Evolutionary conservation across 768 basidiomycete species (phyloP).

Genomic region (Boletus reticuloceps): DNA sequence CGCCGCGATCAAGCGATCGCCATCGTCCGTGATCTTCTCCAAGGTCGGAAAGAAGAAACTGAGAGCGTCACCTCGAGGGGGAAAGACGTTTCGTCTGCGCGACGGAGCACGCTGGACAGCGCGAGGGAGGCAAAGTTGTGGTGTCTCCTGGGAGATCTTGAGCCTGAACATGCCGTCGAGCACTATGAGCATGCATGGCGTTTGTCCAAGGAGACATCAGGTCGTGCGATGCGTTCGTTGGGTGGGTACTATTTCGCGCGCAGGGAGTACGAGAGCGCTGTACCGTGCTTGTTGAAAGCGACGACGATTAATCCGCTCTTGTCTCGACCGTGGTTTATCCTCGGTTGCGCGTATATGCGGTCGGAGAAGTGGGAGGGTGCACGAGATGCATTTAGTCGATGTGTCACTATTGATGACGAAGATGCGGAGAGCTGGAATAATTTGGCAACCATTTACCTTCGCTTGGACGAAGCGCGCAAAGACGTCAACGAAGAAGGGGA

Average conservation of each 20-base stretch:
- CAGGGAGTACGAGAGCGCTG: constrained; percentile 60
- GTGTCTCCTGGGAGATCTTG: constrained; percentile 94
- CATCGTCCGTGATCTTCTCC: constrained; percentile 83
- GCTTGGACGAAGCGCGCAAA: constrained; percentile 53
- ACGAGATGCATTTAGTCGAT: constrained; percentile 77
- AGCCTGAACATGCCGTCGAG: constrained; percentile 61
- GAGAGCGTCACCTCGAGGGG: constrained; percentile 65
- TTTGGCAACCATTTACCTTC: constrained; percentile 89
- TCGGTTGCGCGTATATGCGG: constrained; percentile 90
- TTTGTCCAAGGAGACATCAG: constrained; percentile 76
- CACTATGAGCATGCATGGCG: constrained; percentile 87
- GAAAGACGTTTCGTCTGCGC: constrained; percentile 45
- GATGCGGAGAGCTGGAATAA: constrained; percentile 99
- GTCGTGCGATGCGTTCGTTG: constrained; percentile 87
- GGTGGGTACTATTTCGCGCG: constrained; percentile 80
- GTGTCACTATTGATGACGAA: constrained; percentile 90
- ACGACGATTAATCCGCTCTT: constrained; percentile 87
- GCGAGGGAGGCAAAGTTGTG: constrained; percentile 87
- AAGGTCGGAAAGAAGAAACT: constrained; percentile 80
- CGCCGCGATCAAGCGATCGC: constrained; percentile 70
- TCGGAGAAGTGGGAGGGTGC: constrained; percentile 83
- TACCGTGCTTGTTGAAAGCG: constrained; percentile 66
- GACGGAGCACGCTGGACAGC: constrained; percentile 50
- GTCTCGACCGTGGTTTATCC: constrained; percentile 89
- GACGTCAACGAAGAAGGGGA: constrained; percentile 32